Percentiles rank a stretch among this genome's conserved stretches.
Evolutionary conservation across 2,329 filamentous ascomycete species (phyloP).

Genomic region (Bipolaris victoriae): DNA sequence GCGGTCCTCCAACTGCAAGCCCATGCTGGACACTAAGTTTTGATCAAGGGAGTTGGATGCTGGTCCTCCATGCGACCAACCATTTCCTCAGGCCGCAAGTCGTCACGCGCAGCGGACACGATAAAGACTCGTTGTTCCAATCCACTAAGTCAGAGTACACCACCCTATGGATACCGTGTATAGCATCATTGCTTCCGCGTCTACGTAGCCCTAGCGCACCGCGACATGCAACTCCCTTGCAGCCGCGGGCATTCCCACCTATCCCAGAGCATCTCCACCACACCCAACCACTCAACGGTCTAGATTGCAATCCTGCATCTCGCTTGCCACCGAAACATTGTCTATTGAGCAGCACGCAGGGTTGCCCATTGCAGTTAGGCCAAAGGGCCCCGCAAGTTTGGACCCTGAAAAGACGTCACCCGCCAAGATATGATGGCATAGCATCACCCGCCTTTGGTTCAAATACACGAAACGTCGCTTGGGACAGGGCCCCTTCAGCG

Average conservation of each 20-base stretch:
- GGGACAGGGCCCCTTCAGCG: not conserved
- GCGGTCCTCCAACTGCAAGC: too few species aligned
- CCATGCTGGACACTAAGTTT: not conserved
- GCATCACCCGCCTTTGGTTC: constrained; percentile 9
- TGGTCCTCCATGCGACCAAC: not conserved
- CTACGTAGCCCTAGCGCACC: constrained; percentile 1
- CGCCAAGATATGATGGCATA: constrained; percentile 24
- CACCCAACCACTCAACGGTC: constrained; percentile 3
- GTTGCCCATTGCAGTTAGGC: constrained; percentile 12
- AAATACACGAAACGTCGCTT: constrained; percentile 12
- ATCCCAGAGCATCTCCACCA: constrained; percentile 1
- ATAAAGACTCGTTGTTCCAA: not conserved
- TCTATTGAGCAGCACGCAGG: constrained; percentile 10
- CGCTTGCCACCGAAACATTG: constrained; percentile 6
- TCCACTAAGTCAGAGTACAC: not conserved
- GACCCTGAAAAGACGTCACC: constrained; percentile 24
- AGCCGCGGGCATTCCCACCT: constrained; percentile 11
- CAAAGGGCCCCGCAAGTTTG: constrained; percentile 16
- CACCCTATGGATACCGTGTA: not conserved
- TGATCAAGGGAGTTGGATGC: not conserved
- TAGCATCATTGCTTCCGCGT: constrained; percentile 1
- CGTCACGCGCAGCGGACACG: not conserved
- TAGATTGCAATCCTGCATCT: constrained; percentile 5
- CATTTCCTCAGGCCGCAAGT: not conserved
- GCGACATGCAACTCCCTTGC: constrained; percentile 5